Conservation (phyloP, 1,284 basidiomycete genomes). For the Athelia sp. region DNA sequence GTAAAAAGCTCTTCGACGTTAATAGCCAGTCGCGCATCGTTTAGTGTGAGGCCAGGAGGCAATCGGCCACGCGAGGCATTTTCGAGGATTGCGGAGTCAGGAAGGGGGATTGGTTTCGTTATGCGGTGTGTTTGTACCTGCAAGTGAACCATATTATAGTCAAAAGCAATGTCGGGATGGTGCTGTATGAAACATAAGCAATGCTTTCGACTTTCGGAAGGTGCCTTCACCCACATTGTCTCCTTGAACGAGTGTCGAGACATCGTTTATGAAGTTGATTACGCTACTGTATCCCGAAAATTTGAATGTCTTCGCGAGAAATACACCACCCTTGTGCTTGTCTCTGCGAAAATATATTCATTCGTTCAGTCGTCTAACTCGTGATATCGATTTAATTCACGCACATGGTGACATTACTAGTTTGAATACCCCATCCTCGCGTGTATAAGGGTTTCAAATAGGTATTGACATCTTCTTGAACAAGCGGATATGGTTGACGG, state of each 20-base stretch:
- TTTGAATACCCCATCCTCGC: slow-evolving; percentile 24
- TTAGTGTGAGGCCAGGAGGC: background rate
- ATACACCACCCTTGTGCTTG: background rate
- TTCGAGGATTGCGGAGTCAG: too few relatives aligned
- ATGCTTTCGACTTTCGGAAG: background rate
- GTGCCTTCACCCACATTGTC: background rate
- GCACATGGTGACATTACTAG: slow-evolving; percentile 10
- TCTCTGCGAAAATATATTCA: background rate
- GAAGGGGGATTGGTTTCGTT: background rate
- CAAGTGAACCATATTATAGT: background rate
- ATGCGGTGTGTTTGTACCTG: background rate
- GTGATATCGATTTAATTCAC: background rate
- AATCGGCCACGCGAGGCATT: background rate
- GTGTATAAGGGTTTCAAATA: slow-evolving; percentile 7
- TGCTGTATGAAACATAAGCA: background rate
- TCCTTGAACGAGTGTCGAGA: background rate
- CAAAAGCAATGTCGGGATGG: background rate
- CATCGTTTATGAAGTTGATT: background rate
- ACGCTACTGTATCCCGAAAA: too few relatives aligned
- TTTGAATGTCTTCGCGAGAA: background rate
- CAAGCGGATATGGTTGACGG: slow-evolving; percentile 18
- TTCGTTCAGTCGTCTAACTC: background rate
- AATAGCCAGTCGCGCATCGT: background rate
- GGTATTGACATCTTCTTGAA: slow-evolving; percentile 12
- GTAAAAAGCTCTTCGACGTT: background rate